Evolutionary conservation across 306 rosid genomes (phyloP).

Genomic region (Hippophae tibetana): DNA sequence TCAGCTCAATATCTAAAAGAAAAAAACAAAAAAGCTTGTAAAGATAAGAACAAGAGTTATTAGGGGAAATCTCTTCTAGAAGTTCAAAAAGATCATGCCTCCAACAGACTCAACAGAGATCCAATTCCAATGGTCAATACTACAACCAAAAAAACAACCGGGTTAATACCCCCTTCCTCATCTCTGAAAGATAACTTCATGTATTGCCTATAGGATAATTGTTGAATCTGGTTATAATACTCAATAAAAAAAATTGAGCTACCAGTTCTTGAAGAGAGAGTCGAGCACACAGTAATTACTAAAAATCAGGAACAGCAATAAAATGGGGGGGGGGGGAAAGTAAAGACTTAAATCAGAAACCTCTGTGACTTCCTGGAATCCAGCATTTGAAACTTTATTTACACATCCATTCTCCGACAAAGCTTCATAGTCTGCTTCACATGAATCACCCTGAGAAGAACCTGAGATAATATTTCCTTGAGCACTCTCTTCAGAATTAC

Average conservation of each 20-base stretch:
- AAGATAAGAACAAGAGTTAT: background rate
- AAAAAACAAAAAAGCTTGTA: background rate
- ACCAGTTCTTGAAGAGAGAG: too few relatives aligned
- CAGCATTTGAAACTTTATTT: conserved; percentile 21
- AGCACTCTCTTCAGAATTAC: conserved; percentile 27
- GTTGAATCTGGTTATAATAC: background rate
- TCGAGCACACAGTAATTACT: background rate
- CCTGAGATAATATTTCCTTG: conserved; percentile 21
- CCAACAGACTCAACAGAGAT: too few relatives aligned
- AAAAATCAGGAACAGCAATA: background rate
- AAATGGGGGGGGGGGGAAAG: background rate
- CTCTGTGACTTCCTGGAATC: conserved; percentile 41
- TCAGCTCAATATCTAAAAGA: conserved; percentile 20
- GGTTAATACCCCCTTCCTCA: too few relatives aligned
- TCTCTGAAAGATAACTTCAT: too few relatives aligned
- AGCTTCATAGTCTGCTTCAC: conserved; percentile 23
- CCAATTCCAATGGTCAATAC: too few relatives aligned
- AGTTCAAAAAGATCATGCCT: background rate
- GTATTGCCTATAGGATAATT: too few relatives aligned
- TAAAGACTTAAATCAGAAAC: conserved; percentile 49
- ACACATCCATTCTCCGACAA: conserved; percentile 18
- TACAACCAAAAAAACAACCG: too few relatives aligned
- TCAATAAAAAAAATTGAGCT: background rate
- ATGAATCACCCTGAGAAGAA: conserved; percentile 19
- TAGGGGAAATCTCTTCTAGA: too few relatives aligned